Base-by-base conservation (phyloP, 1,139 yeast species). In the Arxiozyma heterogenica region DNA sequence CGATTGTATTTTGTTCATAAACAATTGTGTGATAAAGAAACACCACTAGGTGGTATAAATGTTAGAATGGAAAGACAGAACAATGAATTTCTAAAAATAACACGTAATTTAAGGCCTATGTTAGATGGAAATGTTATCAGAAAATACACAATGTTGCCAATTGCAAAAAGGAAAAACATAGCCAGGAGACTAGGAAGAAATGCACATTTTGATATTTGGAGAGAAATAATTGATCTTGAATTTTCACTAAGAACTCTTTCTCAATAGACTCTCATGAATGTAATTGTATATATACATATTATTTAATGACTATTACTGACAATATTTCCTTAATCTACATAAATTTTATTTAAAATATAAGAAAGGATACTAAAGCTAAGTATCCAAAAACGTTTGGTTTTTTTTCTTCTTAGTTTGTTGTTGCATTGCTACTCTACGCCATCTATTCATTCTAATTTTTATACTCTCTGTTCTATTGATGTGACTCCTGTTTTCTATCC, bases 1-100 rank as follows among this genome's bases (percentile, higher is more conserved):
- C 76, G 95, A 57, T 75, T 93, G 67, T 88, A 86, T 64, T 85
- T 90, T 43, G 73, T 93, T 21, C 97, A 91, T 64, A 96, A 90
- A 68, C 97, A 90, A 64, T 72, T 93, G 53, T 79, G 80, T 25
- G 97, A 91, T 57, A 69, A 70, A 54, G 67, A 70, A 58, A 77
- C 75, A 53, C 94, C 87, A 58, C 71, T 73, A 57, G 84, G 88
- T 56, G 96, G 97, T 0, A 73, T 93, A 59, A 93, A 91, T 65
- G 96, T 97, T 2, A 75, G 81, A 58, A 73, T 83, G 71, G 86
- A 86, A 64, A 73, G 91, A 51, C 72, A 80, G 43, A 81, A 83
- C 1, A 79, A 79, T n/a, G 63, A 62, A 2, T 66, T 55, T 52
- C 61, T 61, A 41, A 61, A 64, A 27, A 43, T 59, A 23, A 60